Evolutionary conservation across 176 grass and related monocot species (phyloP).

Genomic region (Carex myosuroides): DNA sequence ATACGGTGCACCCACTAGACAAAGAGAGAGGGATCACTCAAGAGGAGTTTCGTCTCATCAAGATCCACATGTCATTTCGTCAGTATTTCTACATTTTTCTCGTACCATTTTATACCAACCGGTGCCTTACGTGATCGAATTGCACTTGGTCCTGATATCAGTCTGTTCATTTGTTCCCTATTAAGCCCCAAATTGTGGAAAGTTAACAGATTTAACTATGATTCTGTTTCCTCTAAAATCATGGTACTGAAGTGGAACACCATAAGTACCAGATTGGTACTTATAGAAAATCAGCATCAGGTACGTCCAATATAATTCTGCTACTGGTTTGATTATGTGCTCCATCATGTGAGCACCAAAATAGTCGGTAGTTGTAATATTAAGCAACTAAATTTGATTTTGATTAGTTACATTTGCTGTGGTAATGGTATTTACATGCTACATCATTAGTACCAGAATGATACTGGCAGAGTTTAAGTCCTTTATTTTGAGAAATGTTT

Average conservation of each 20-base stretch:
- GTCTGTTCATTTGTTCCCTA: background rate
- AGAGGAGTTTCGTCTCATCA: slow-evolving; percentile 84
- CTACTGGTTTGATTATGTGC: background rate
- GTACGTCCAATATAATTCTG: background rate
- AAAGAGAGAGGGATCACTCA: slow-evolving; percentile 79
- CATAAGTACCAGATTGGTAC: background rate
- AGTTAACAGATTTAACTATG: background rate
- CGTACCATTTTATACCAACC: background rate
- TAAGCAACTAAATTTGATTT: background rate
- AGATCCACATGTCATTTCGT: slow-evolving; percentile 93
- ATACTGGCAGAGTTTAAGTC: background rate
- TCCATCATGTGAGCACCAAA: background rate
- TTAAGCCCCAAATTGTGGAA: background rate
- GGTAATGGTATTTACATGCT: background rate
- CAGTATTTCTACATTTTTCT: slow-evolving; percentile 17
- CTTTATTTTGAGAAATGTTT: background rate
- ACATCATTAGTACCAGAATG: background rate
- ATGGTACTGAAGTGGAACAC: background rate
- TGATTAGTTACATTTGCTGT: background rate
- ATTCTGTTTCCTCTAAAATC: background rate
- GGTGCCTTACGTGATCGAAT: background rate
- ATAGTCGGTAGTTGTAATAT: background rate
- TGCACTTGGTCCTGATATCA: background rate
- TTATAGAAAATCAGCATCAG: background rate
- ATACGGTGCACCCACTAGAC: slow-evolving; percentile 60